Evolutionary conservation across 2,329 filamentous ascomycete genomes (phyloP).

Genomic region (Aspergillus chevalieri): DNA sequence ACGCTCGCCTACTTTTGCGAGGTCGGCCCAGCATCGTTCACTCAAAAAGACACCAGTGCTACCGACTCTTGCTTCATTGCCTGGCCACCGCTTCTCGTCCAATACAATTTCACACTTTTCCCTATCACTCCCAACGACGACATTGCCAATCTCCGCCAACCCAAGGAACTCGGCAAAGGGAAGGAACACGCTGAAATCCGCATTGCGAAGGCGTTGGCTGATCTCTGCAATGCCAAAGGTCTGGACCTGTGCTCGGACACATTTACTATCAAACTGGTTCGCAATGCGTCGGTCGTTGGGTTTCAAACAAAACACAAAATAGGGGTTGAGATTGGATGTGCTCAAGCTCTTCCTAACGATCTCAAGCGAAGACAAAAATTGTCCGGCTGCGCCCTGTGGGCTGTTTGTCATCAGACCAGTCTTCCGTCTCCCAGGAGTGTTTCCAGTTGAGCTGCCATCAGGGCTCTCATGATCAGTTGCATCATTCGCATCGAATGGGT

Average conservation of each 20-base stretch:
- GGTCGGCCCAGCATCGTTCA: conserved; percentile 89
- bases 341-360: conserved; percentile 84
- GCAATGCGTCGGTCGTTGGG: conserved; percentile 95
- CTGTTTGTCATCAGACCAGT: conserved; percentile 35
- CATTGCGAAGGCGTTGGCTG: conserved; percentile 82
- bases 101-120: conserved; percentile 90
- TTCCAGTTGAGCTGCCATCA: conserved; percentile 22
- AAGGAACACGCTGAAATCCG: conserved; percentile 92
- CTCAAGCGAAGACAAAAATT: conserved; percentile 83
- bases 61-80: conserved; percentile 83
- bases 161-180: conserved; percentile 95
- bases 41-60: conserved; percentile 93
- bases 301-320: conserved; percentile 96
- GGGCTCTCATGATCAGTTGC: conserved; percentile 32
- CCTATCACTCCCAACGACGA: conserved; percentile 82
- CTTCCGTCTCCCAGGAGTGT: conserved; percentile 23
- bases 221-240: conserved; percentile 96
- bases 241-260: conserved; percentile 87
- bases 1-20: conserved; percentile 66
- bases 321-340: conserved; percentile 77
- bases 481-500: conserved; percentile 35
- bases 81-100: conserved; percentile 86
- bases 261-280: conserved; percentile 99
- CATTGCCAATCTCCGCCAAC: conserved; percentile 73
- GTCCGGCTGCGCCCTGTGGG: conserved; percentile 80